Percentiles rank a stretch among this genome's conserved stretches.
Conservation (phyloP, 495 filamentous ascomycete species). For the Penicillium steckii region DNA sequence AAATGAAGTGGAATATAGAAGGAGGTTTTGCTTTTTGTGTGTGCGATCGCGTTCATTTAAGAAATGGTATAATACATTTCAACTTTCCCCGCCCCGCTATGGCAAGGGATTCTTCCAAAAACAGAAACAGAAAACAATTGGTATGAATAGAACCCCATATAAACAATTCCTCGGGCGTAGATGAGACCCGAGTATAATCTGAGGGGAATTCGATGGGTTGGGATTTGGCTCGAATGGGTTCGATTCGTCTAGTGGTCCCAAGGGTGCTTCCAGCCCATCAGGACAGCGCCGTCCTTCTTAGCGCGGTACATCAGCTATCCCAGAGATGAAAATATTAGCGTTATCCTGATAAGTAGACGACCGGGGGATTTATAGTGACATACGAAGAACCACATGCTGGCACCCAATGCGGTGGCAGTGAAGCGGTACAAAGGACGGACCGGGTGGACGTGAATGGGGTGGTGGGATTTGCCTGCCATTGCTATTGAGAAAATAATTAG, state of each 20-base stretch:
- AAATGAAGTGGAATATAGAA: conserved; percentile 11
- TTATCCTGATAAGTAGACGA: conserved; percentile 1
- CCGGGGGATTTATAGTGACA: conserved; percentile 29
- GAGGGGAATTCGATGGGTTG: not conserved
- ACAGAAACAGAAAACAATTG: conserved; percentile 3
- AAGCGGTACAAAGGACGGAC: conserved; percentile 76
- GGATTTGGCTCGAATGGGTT: not conserved
- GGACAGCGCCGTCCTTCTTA: conserved; percentile 84
- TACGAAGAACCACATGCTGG: conserved; percentile 99
- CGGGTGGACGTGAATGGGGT: conserved; percentile 73
- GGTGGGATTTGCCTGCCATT: conserved; percentile 55
- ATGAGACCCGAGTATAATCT: no score
- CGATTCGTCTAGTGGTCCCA: conserved; percentile 80
- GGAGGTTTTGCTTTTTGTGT: not conserved
- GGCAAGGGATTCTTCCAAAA: conserved; percentile 22
- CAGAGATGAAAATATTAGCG: conserved; percentile 17
- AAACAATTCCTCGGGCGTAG: not conserved
- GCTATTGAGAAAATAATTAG: conserved; percentile 20
- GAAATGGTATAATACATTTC: conserved; percentile 30
- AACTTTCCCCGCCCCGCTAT: conserved; percentile 15
- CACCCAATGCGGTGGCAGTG: conserved; percentile 80
- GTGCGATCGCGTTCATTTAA: conserved; percentile 11
- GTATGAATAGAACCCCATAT: conserved; percentile 1
- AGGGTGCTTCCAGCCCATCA: conserved; percentile 94
- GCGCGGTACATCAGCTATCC: conserved; percentile 87